Evolutionary conservation across 192 early-diverging fungal genomes (phyloP), one percentile per base, ranked within the genome.

Genomic region (Backusella liffmaniae): DNA sequence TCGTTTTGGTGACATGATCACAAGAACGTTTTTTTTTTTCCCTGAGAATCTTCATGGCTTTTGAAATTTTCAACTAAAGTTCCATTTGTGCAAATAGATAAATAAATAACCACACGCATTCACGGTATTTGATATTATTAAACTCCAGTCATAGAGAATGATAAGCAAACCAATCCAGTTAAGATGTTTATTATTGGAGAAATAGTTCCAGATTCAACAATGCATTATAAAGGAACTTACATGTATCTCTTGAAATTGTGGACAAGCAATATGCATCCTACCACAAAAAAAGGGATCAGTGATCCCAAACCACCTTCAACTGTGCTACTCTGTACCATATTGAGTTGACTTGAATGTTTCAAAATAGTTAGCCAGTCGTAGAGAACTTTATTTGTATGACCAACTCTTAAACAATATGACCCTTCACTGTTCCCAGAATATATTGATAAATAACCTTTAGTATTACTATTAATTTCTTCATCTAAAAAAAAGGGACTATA

Each of bases 281-380:
- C 12, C 56, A 62, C 56, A 62, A 62, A 62, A 62, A 13, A 62
- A 62, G 56, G 56, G 56, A 62, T 62, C 2, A 62, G 26, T 62
- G 23, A 62, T 62, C 56, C 56, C 4, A 62, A 62, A 29, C 56
- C 26, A 62, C 23, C 10, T 13, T 62, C 10, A 29, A 62, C 26
- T 62, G 56, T 62, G 56, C 56, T 62, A 62, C 56, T 62, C 23
- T 62, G 56, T 62, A 62, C 56, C 56, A 62, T 62, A 26, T 29
- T 62, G 4, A 13, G 56, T 62, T 62, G 56, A 62, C 56, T 62
- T 62, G 56, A 62, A 23, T n/a, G 56, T 62, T 62, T 62, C 56
- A 62, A 62, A 62, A 62, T 62, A 62, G 56, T 62, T 62, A 29
- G 56, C 29, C 12, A 62, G 23, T 62, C 12, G 23, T 29, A 62